Evolutionary conservation across 306 rosid species (phyloP), one percentile per base, ranked within the genome.

Genomic region (Fagus sylvatica): DNA sequence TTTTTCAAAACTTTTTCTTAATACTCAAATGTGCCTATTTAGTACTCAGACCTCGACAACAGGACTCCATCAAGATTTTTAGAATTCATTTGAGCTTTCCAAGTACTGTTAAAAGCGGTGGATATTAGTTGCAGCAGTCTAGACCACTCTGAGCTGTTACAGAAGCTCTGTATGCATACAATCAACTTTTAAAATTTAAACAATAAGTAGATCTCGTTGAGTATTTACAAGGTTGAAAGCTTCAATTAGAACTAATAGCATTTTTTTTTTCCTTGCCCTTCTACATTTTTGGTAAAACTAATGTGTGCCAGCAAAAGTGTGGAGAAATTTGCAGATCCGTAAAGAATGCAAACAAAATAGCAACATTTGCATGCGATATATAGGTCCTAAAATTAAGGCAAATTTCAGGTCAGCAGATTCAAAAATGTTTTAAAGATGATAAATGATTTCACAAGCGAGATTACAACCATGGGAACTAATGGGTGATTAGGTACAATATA

Each of bases 401-500:
- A 30, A 19, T 40, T 68, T 68, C 72, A 69, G 61, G 40, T 49
- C 57, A 30, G 16, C n/a, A 49, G 32, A 54, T 54, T 68, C 33
- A 41, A 30, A 46, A 37, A 56, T 7, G 61, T 68, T 49, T 13
- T 46, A 46, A 12, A 46, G 9, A 46, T 46, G 51, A 46, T 1
- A 46, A 46, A 9, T 10, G 30, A 22, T 57, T 57, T 15, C 19
- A 15, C n/a, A 15, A 34, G 36, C 69, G 34, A 34, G 5, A 33
- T 64, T 42, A 54, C 60, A 76, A 39, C 53, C 36, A 74, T 41
- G 71, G 32, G 41, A 65, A 72, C 76, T 64, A 51, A 72, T 37
- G 75, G 49, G 42, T 6, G 17, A 73, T 40, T 48, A 75, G 81
- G 73, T 57, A 76, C 51, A 55, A 73, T 65, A 36, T 41, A 70